phyloP scores from a whole-genome alignment of 129 eudicot species.

The Saussurea involucrata region DNA sequence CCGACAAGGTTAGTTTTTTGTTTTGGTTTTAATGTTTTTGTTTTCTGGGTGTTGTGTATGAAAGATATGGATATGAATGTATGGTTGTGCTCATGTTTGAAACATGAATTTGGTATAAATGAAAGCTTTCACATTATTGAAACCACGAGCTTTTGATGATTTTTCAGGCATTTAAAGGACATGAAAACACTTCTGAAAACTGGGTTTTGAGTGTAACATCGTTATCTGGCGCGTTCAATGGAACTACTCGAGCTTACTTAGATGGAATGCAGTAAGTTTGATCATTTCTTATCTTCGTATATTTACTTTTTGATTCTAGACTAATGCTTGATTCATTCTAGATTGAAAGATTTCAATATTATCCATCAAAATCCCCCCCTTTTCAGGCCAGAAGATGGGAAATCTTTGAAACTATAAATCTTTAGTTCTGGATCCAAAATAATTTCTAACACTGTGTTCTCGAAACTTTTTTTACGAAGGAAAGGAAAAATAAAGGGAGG shows the following conservation, averaged over 20 bases:
- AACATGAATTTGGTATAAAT: neutral
- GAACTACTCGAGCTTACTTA: constrained; percentile 84
- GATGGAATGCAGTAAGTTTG: constrained; percentile 95
- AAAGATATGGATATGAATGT: neutral
- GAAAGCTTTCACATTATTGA: neutral
- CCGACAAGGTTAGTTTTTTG: constrained; percentile 64
- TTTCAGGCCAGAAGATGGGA: too few relatives aligned
- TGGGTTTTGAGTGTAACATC: constrained; percentile 91
- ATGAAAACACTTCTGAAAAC: constrained; percentile 68
- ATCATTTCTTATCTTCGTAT: neutral
- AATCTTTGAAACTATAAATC: neutral
- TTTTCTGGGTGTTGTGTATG: too few relatives aligned
- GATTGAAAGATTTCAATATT: neutral
- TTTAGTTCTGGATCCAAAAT: neutral
- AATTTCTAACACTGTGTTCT: too few relatives aligned
- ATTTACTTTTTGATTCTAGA: neutral
- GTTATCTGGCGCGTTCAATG: constrained; percentile 93
- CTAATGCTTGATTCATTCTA: neutral
- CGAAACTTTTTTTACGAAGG: too few relatives aligned
- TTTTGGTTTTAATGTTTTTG: neutral
- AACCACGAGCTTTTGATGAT: neutral
- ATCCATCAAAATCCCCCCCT: too few relatives aligned
- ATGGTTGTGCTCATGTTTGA: neutral
- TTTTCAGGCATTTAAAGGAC: constrained; percentile 76
- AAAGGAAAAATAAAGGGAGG: too few relatives aligned